phyloP scores from a whole-genome alignment of 768 basidiomycete genomes.

The Boletus subcaerulescens region DNA sequence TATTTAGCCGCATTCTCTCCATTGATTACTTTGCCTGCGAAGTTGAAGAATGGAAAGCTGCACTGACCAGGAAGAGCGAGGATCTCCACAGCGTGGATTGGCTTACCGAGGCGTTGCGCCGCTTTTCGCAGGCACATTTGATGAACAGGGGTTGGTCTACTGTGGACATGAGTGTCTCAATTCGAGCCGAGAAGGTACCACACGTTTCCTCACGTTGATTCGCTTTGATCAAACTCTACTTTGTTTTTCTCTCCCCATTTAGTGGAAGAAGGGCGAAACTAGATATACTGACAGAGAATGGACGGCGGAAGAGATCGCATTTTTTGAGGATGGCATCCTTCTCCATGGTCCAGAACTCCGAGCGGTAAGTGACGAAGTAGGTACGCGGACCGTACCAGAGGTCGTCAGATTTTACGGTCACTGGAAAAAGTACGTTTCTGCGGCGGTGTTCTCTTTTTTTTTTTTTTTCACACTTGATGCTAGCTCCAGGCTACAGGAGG shows the following conservation, averaged over 20 bases:
- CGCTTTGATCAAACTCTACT: conserved; percentile 8
- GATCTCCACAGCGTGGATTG: conserved; percentile 71
- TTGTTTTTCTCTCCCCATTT: background rate
- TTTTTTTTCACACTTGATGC: conserved; percentile 10
- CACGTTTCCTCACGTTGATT: conserved; percentile 6
- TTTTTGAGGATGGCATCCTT: conserved; percentile 74
- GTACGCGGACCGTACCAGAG: conserved; percentile 65
- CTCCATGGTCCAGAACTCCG: conserved; percentile 80
- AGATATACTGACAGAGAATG: conserved; percentile 70
- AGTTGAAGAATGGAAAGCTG: conserved; percentile 68
- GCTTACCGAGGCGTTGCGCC: conserved; percentile 71
- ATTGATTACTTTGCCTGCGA: conserved; percentile 8
- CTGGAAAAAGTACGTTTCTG: conserved; percentile 71
- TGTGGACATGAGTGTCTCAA: conserved; percentile 60
- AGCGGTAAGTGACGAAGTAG: conserved; percentile 71
- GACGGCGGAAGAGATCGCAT: conserved; percentile 62
- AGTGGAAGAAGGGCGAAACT: conserved; percentile 76
- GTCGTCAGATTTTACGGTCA: conserved; percentile 81
- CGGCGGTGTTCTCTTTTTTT: background rate
- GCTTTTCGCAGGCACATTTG: conserved; percentile 66
- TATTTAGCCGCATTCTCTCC: background rate
- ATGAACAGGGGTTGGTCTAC: conserved; percentile 54
- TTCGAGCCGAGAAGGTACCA: conserved; percentile 62
- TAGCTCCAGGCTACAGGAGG: conserved; percentile 68
- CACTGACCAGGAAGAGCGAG: conserved; percentile 50